Base-by-base conservation (phyloP, 352 stramenopile genomes). In the Phytopythium mirpurense region DNA sequence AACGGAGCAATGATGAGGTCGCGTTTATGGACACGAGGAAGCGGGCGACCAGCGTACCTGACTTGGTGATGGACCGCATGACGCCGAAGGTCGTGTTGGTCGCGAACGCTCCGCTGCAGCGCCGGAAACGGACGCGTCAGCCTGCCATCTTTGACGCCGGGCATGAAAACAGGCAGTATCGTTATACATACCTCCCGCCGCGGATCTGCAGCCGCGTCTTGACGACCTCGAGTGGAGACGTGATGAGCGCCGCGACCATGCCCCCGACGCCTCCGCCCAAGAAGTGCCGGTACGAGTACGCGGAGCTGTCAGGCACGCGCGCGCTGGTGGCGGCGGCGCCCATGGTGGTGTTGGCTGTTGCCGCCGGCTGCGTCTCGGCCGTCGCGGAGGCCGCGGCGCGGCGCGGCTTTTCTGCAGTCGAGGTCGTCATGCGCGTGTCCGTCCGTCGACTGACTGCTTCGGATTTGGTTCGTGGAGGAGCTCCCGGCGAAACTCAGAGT, bases 141-240 rank as follows among this genome's bases (percentile, higher is more conserved):
- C 15, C 16, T 16, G n/a, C 45, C 18, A 40, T n/a, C n/a, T n/a
- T n/a, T n/a, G n/a, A n/a, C n/a, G n/a, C n/a, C n/a, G n/a, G n/a
- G n/a, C n/a, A n/a, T n/a, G n/a, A n/a, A n/a, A n/a, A n/a, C n/a
- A n/a, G n/a, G n/a, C n/a, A n/a, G n/a, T n/a, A n/a, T n/a, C n/a
- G n/a, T n/a, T n/a, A n/a, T n/a, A n/a, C n/a, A n/a, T 53, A 93
- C 83, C 74, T 73, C 38, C 76, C 75, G 18, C 66, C 68, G 29
- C 75, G 74, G 48, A 90, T 90, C 63, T 94, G 83, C 60, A 94
- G 60, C 10, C 83, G 78, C 52, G 83, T 94, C 76, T 92, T 91
- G 44, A 94, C 81, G 3, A 94, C 78, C 52, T 94, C 83, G 27
- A 94, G 63, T 18, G 83, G 83, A 31, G 81, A 94, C 50, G 83